phyloP scores from a whole-genome alignment of 495 filamentous ascomycete genomes.

The Terfezia claveryi region DNA sequence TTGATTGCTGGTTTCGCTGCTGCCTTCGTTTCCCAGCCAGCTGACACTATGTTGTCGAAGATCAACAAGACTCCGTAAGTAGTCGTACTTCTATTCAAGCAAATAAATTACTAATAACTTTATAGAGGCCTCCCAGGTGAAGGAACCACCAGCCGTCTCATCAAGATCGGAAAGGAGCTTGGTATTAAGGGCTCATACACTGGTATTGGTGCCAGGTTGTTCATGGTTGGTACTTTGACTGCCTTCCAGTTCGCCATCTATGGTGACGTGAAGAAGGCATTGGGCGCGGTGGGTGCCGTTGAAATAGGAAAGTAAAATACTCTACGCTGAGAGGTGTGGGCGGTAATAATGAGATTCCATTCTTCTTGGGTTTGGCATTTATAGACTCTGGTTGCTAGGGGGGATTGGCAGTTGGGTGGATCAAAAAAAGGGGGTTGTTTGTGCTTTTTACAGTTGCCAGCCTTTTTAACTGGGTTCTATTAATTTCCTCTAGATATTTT shows the following conservation, averaged over 20 bases:
- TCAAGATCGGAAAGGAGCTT: constrained; percentile 93
- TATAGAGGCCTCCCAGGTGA: constrained; percentile 62
- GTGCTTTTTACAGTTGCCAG: background rate
- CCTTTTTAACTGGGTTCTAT: background rate
- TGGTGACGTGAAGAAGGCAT: constrained; percentile 43
- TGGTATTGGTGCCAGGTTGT: constrained; percentile 84
- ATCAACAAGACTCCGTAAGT: constrained; percentile 88
- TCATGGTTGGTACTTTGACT: constrained; percentile 66
- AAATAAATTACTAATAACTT: background rate
- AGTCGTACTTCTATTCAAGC: background rate
- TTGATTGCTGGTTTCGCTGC: constrained; percentile 95
- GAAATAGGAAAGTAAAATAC: constrained; percentile 12
- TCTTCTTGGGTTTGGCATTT: no score
- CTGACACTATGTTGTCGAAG: constrained; percentile 97
- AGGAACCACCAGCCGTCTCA: constrained; percentile 68
- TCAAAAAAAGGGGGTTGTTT: background rate
- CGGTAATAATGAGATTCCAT: no score
- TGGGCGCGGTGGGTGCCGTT: constrained; percentile 25
- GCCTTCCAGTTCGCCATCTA: constrained; percentile 97
- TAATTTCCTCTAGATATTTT: background rate
- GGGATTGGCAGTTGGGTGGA: background rate
- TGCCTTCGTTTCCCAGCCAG: constrained; percentile 87
- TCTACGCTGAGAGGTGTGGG: background rate
- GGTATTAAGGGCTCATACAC: constrained; percentile 70
- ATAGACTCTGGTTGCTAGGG: no score